Evolutionary conservation across 208 protist species (phyloP).

Genomic region (Entamoeba moshkovskii): DNA sequence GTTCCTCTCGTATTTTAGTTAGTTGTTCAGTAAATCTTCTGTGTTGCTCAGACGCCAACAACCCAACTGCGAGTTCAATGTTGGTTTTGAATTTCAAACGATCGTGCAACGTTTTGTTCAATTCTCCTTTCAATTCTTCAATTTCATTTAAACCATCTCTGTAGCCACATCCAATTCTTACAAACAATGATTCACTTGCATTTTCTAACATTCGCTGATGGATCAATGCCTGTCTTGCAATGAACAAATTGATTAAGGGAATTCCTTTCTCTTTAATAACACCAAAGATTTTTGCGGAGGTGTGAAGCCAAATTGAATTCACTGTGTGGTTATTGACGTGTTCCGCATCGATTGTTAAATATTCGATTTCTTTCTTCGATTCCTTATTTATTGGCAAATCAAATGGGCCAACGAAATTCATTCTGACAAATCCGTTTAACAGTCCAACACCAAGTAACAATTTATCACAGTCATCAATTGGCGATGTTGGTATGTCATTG

Average conservation of each 20-base stretch:
- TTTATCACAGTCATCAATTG: background rate
- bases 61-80: background rate
- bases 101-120: background rate
- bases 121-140: background rate
- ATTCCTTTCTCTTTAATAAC: background rate
- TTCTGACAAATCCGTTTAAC: background rate
- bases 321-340: background rate
- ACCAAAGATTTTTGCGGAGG: background rate
- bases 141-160: background rate
- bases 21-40: background rate
- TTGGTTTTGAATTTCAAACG: background rate
- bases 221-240: background rate
- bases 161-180: background rate
- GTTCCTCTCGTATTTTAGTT: background rate
- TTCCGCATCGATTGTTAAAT: background rate
- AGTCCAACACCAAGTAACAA: background rate
- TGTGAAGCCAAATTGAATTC: background rate
- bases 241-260: background rate
- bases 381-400: background rate
- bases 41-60: background rate
- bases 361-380: background rate
- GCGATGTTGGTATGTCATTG: background rate
- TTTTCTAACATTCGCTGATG: background rate
- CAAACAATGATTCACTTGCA: background rate
- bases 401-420: constrained; percentile 1